phyloP scores from a whole-genome alignment of 2,329 filamentous ascomycete genomes.

The Calonectria henricotiae region DNA sequence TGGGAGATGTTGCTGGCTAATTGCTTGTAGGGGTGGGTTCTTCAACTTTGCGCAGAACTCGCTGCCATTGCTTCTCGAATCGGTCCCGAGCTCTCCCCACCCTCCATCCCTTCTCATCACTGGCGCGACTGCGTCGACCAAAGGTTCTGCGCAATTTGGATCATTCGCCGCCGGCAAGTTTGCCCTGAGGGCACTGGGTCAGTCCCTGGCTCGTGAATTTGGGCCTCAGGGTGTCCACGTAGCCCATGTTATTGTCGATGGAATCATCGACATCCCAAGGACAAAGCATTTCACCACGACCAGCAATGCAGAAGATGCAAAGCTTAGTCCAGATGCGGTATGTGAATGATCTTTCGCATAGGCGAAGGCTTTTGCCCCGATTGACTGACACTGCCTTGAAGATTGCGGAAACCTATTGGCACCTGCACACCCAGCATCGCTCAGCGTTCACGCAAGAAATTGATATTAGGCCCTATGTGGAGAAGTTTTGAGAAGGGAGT shows the following conservation, averaged over 20 bases:
- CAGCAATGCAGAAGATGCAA: constrained; percentile 68
- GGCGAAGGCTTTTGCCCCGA: background rate
- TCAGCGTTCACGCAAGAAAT: constrained; percentile 88
- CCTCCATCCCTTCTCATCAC: constrained; percentile 90
- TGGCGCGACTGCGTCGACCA: constrained; percentile 86
- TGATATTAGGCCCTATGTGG: constrained; percentile 84
- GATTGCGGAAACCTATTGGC: constrained; percentile 92
- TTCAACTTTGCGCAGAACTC: constrained; percentile 83
- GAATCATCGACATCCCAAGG: constrained; percentile 85
- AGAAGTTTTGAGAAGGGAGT: constrained; percentile 79
- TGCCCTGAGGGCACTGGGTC: constrained; percentile 80
- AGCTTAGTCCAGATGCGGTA: constrained; percentile 83
- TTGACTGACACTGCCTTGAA: constrained; percentile 56
- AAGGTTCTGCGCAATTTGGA: constrained; percentile 79
- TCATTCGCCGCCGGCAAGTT: constrained; percentile 87
- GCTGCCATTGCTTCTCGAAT: constrained; percentile 79
- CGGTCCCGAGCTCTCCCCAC: constrained; percentile 69
- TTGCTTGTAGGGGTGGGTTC: constrained; percentile 71
- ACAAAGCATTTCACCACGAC: constrained; percentile 71
- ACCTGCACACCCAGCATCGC: constrained; percentile 84
- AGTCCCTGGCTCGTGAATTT: constrained; percentile 87
- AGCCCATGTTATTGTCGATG: constrained; percentile 86
- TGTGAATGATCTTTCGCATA: constrained; percentile 55
- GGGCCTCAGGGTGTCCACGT: constrained; percentile 89
- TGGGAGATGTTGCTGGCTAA: constrained; percentile 10